Base-by-base conservation (phyloP, 148 eudicot species). In the Chenopodium album region DNA sequence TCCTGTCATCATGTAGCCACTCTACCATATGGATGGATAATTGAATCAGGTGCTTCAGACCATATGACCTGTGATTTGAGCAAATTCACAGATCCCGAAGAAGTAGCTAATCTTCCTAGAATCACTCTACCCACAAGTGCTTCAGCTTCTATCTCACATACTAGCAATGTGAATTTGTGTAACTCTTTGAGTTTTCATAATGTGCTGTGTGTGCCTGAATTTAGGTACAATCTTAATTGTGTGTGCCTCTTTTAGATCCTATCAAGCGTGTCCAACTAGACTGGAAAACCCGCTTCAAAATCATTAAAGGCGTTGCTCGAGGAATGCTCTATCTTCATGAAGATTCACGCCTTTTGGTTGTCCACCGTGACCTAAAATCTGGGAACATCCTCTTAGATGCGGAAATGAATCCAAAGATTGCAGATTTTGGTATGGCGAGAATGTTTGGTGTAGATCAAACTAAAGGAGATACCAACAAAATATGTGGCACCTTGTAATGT, bases 401-500 rank as follows among this genome's bases (percentile, higher is more conserved):
- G 0, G 37, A 34, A 3, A 34, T 34, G 37, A 19, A 14, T 90
- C 64, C 90, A 1, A 91, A 89, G 76, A 89, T 91, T 64, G 48
- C 90, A 22, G 93, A 91, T 71, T 89, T 91, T 80, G 93, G 93
- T 59, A 81, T 88, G 89, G 92, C 93, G 37, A 88, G 79, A 59
- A 54, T 91, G 23, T 89, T 88, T 52, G 88, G 69, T 44, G 80
- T 64, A 9, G 92, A 91, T 81, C 87, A 89, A 85, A 85, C 88
- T 80, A 83, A 81, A 76, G 94, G 81, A 37, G 82, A 80, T n/a
- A 82, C 94, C 1, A 84, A 65, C 56, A 78, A 86, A 59, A 87
- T 91, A 60, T 91, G 86, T 50, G 92, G 94, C 67, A 89, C 94
- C 74, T 87, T 79, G 94, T 91, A 89, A 88, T 89, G 2, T 41